These are phyloP conservation scores for Trichoderma afroharzianum DNA, from an alignment of 2,329 filamentous ascomycete species.

Conservation along the genomic window DNA sequence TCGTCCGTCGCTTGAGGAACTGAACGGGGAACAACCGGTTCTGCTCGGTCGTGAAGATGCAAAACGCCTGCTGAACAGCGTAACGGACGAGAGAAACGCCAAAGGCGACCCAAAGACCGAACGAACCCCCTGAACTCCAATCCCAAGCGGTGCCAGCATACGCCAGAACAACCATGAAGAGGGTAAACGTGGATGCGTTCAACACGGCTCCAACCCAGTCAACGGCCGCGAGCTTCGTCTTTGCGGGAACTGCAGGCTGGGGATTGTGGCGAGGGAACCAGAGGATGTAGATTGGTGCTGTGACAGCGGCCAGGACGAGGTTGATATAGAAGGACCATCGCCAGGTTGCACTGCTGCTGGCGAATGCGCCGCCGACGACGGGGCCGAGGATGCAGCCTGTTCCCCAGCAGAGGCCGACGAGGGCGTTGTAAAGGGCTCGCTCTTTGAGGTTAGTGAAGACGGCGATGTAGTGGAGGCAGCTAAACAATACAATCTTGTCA, in stretches of 20 bases:
- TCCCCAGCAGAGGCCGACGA: not conserved
- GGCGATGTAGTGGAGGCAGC: not conserved
- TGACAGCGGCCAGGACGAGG: not conserved
- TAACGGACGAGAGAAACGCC: not conserved
- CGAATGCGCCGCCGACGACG: not conserved
- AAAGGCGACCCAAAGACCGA: not conserved
- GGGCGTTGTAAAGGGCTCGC: not conserved
- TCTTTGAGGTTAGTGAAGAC: not conserved
- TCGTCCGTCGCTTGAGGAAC: not conserved
- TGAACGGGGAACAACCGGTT: not conserved
- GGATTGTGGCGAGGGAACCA: not conserved
- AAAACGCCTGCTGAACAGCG: not conserved
- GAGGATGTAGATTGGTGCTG: not conserved
- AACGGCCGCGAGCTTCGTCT: not conserved
- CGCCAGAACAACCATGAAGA: not conserved
- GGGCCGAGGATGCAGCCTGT: not conserved
- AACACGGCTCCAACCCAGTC: not conserved
- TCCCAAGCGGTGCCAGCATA: not conserved
- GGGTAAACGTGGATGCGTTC: not conserved
- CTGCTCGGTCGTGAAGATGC: not conserved
- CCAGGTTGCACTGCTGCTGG: not conserved
- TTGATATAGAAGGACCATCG: not conserved
- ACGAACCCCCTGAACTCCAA: not conserved
- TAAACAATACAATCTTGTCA: not conserved
- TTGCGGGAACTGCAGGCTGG: not conserved